Conservation (phyloP, 495 filamentous ascomycete species). For the Trypethelium eluteriae region DNA sequence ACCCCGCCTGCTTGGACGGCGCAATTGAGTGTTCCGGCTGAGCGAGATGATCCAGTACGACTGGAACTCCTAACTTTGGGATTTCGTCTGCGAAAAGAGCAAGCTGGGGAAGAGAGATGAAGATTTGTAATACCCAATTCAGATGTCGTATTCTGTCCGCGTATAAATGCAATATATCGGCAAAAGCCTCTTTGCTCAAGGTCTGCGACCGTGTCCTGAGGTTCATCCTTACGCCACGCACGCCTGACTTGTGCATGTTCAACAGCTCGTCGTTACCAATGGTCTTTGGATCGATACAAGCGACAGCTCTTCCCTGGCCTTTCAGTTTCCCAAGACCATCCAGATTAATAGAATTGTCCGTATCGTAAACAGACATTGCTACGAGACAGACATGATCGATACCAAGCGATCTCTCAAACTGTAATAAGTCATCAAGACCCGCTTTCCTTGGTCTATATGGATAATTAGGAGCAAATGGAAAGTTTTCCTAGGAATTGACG, state of each 20-base stretch:
- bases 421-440: conserved; percentile 4
- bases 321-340: not conserved
- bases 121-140: conserved; percentile 1
- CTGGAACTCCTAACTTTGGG: conserved; percentile 6
- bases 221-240: conserved; percentile 1
- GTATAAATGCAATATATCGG: not conserved
- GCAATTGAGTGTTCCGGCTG: not conserved
- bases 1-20: not conserved
- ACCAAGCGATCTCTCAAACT: not conserved
- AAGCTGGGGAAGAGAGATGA: conserved; percentile 1
- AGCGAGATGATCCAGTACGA: conserved; percentile 10
- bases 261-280: not conserved
- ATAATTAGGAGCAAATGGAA: not conserved
- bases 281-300: not conserved
- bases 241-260: not conserved
- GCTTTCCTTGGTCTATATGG: conserved; percentile 3
- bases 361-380: conserved; percentile 4
- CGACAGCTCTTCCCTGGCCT: not conserved
- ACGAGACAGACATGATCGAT: conserved; percentile 9
- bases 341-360: not conserved
- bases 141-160: not conserved
- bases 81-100: conserved; percentile 11
- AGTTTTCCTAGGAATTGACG: not conserved
- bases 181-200: not conserved
- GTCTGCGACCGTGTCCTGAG: conserved; percentile 1